Evolutionary conservation across 805 yeast genomes (phyloP).

Genomic region (Saccharomycopsis javanensis): DNA sequence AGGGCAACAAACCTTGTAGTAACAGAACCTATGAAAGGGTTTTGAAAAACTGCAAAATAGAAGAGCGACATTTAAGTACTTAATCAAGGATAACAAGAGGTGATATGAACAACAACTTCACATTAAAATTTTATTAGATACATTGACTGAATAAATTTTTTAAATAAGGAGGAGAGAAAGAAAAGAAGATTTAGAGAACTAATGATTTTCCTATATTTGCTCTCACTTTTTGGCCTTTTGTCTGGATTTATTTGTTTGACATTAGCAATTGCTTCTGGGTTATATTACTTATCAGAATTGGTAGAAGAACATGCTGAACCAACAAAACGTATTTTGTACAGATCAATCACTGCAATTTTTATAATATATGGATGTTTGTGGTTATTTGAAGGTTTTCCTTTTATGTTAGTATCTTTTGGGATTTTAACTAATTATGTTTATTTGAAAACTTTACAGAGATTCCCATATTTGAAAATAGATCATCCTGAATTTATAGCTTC

Average conservation of each 20-base stretch:
- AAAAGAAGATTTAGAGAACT: not conserved
- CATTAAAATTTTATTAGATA: no score
- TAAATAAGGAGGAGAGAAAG: not conserved
- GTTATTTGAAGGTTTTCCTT: slow-evolving; percentile 73
- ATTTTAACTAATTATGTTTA: slow-evolving; percentile 64
- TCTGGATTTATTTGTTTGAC: slow-evolving; percentile 55
- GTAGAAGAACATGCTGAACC: slow-evolving; percentile 91
- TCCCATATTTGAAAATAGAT: slow-evolving; percentile 73
- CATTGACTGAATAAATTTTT: no score
- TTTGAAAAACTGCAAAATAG: not conserved
- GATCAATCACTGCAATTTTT: slow-evolving; percentile 56
- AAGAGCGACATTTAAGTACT: no score
- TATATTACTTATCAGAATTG: slow-evolving; percentile 82
- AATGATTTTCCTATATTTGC: slow-evolving; percentile 45
- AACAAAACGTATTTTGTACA: slow-evolving; percentile 58
- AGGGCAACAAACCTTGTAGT: not conserved
- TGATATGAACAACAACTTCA: no score
- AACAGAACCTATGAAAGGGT: no score
- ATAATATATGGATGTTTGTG: slow-evolving; percentile 44
- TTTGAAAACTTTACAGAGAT: slow-evolving; percentile 62
- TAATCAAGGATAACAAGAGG: no score
- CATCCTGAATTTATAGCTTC: slow-evolving; percentile 63
- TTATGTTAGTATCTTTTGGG: slow-evolving; percentile 55
- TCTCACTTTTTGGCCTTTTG: slow-evolving; percentile 52
- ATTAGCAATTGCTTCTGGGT: slow-evolving; percentile 75